Evolutionary conservation across 2,329 filamentous ascomycete species (phyloP).

Genomic region (Gnomoniopsis sp.): DNA sequence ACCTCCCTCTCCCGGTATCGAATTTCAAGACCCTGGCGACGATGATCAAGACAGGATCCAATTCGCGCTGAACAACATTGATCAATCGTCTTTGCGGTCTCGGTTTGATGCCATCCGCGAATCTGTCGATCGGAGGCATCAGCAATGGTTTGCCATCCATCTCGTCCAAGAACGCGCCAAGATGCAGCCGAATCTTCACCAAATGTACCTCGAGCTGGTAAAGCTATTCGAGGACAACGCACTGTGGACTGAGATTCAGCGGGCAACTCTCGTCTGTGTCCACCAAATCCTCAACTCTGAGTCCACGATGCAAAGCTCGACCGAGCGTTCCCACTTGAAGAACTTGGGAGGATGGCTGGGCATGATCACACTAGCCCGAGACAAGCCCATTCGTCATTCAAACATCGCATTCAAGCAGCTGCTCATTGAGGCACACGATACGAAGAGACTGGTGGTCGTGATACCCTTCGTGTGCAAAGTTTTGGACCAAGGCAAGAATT

Average conservation of each 20-base stretch:
- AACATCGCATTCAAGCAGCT: constrained; percentile 98
- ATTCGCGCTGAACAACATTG: constrained; percentile 96
- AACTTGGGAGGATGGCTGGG: constrained; percentile 94
- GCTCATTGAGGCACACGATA: constrained; percentile 89
- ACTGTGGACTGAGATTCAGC: constrained; percentile 84
- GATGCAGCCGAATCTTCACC: constrained; percentile 94
- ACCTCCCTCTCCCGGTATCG: constrained; percentile 55
- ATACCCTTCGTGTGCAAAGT: constrained; percentile 99
- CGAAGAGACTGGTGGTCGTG: constrained; percentile 83
- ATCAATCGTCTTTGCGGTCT: constrained; percentile 77
- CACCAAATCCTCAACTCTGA: constrained; percentile 88
- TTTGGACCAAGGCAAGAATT: constrained; percentile 76
- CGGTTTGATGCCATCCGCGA: constrained; percentile 82
- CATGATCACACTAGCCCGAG: constrained; percentile 84
- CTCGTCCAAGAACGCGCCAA: constrained; percentile 95
- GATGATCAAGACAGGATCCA: constrained; percentile 89
- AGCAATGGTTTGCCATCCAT: constrained; percentile 95
- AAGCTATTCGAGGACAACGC: constrained; percentile 74
- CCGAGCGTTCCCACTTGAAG: constrained; percentile 84
- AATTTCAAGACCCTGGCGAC: constrained; percentile 79
- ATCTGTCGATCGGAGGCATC: constrained; percentile 74
- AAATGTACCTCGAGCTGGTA: constrained; percentile 86
- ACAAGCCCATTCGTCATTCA: constrained; percentile 92
- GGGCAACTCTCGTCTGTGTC: constrained; percentile 87
- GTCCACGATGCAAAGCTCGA: constrained; percentile 75